Percentiles rank a stretch among this genome's conserved stretches.
phyloP scores from a whole-genome alignment of 345 rosid genomes.

The Microcos paniculata region DNA sequence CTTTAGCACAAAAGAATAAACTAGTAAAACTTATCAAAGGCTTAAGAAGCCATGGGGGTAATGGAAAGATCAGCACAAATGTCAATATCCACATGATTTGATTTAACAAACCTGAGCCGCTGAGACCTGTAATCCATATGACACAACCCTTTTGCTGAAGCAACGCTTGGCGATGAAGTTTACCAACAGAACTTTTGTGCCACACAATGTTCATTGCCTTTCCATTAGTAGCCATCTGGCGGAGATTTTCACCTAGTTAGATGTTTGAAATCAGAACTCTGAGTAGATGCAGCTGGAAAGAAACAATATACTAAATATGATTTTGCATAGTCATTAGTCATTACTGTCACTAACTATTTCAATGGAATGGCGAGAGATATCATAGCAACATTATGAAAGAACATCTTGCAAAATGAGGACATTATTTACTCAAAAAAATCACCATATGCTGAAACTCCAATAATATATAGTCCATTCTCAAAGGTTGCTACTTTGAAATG shows the following conservation, averaged over 20 bases:
- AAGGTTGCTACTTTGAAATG: not conserved
- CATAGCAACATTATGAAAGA: not conserved
- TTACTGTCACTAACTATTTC: conserved; percentile 2
- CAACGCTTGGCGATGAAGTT: conserved; percentile 53
- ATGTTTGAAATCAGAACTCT: conserved; percentile 26
- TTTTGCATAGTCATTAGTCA: not conserved
- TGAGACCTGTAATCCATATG: conserved; percentile 80
- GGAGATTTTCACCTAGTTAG: conserved; percentile 50
- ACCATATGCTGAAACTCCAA: not conserved
- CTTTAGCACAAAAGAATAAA: not conserved
- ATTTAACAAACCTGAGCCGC: conserved; percentile 75
- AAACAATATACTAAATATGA: not conserved
- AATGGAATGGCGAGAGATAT: not conserved
- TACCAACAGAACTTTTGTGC: conserved; percentile 62
- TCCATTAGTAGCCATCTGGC: conserved; percentile 40
- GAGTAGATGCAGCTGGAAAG: not conserved
- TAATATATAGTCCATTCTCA: not conserved
- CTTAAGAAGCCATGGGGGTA: not conserved
- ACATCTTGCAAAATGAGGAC: not conserved
- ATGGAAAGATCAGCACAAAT: not conserved
- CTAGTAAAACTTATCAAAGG: not conserved
- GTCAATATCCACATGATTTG: not conserved
- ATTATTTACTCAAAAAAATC: not conserved
- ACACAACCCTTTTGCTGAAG: conserved; percentile 78
- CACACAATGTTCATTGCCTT: conserved; percentile 64